Base-by-base conservation (phyloP, 2,329 filamentous ascomycete species). In the Microdochium trichocladiopsis region DNA sequence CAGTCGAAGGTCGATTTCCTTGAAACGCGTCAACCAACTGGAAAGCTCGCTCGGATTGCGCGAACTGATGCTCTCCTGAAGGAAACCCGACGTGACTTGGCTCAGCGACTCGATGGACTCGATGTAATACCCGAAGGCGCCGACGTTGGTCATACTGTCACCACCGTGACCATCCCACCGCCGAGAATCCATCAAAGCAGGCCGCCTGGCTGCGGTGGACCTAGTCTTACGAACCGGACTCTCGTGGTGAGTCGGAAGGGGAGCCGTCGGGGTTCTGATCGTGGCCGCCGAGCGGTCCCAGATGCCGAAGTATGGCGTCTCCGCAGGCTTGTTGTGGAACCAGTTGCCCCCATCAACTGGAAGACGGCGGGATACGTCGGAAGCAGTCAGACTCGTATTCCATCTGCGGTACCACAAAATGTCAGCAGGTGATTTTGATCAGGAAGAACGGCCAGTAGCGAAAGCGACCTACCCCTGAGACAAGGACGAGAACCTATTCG, bases 11-110 rank as follows among this genome's bases (percentile, higher is more conserved):
- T 72, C 69, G 6, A 71, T 53, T 55, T 72, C 69, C 52, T 72
- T 71, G 58, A 72, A 72, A n/a, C 68, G 60, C 18, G 61, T 71
- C 6, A 72, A 56, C 69, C 69, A 72, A 24, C 59, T 60, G 16
- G 59, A 57, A 47, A 70, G 61, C 43, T 68, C 63, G 11, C 63
- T 60, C 3, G 61, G 61, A 51, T 64, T 59, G 11, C 57, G 52
- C 9, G 65, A 57, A 28, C 70, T 61, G 52, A 71, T 58, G 22
- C 57, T 57, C 49, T 70, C 67, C 53, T 68, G 67, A 2, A 72
- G 57, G 47, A 72, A 72, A 51, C 61, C 69, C 1, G 61, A 66
- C 2, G 61, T 67, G 1, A 72, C 64, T 1, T 61, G 63, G 52
- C 64, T 69, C 21, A 72, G 61, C 1, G 62, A 66, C 52, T 71